These are phyloP conservation scores for Plectranthus barbatus DNA, from an alignment of 257 asterid species.

Conservation along the genomic window DNA sequence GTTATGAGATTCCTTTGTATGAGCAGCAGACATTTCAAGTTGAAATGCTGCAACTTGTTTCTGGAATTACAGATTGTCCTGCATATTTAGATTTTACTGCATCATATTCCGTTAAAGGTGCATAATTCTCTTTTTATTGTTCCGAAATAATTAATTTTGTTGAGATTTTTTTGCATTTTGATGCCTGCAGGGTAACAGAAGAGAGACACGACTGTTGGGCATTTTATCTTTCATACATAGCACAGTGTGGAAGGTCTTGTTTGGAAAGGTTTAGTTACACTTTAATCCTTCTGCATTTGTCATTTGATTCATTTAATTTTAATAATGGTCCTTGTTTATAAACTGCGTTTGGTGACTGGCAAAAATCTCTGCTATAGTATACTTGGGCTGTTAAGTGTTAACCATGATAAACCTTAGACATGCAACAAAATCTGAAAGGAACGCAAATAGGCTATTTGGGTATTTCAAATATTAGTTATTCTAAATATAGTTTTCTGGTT, in stretches of 20 bases:
- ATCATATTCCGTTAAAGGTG: too few relatives aligned
- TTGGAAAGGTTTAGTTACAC: constrained; percentile 59
- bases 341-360: neutral
- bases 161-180: neutral
- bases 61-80: neutral
- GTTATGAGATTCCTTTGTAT: neutral
- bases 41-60: neutral
- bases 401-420: neutral
- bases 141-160: neutral
- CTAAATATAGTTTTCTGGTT: neutral
- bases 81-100: neutral
- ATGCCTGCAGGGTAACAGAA: constrained; percentile 64
- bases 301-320: neutral
- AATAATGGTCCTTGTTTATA: neutral
- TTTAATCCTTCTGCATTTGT: neutral
- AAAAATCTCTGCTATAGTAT: neutral
- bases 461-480: neutral
- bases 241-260: constrained; percentile 89
- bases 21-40: too few relatives aligned
- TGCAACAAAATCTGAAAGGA: neutral
- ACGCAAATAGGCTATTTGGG: neutral
- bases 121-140: neutral
- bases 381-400: neutral
- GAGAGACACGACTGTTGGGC: constrained; percentile 83
- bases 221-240: constrained; percentile 83